Evolutionary conservation across 352 stramenopile species (phyloP).

Genomic region (Globisporangium cederbergense): DNA sequence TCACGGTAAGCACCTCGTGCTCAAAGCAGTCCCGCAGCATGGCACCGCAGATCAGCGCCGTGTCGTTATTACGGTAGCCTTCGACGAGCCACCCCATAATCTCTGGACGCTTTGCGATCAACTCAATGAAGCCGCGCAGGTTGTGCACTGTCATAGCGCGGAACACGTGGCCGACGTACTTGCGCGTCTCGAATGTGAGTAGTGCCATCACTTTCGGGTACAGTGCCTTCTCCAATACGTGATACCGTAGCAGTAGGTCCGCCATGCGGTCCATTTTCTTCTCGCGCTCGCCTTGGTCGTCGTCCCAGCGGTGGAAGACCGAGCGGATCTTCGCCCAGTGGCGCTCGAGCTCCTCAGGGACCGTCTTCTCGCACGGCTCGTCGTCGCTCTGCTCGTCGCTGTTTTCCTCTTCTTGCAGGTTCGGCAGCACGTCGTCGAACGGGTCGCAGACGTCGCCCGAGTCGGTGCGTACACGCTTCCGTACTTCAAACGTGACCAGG

Average conservation of each 20-base stretch:
- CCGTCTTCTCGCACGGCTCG: constrained; percentile 54
- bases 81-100: constrained; percentile 75
- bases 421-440: constrained; percentile 20
- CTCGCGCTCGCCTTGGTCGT: constrained; percentile 61
- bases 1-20: constrained; percentile 48
- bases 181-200: constrained; percentile 81
- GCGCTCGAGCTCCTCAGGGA: constrained; percentile 69
- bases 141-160: constrained; percentile 75
- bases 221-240: constrained; percentile 70
- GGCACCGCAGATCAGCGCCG: constrained; percentile 67
- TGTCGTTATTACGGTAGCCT: constrained; percentile 71
- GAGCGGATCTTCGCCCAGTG: constrained; percentile 72
- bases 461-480: constrained; percentile 25
- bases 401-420: constrained; percentile 40
- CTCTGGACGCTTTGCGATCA: constrained; percentile 53
- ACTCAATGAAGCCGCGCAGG: constrained; percentile 54
- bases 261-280: constrained; percentile 82
- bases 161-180: constrained; percentile 78
- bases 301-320: constrained; percentile 75
- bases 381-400: constrained; percentile 52
- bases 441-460: constrained; percentile 23
- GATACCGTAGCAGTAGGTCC: constrained; percentile 66
- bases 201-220: constrained; percentile 64
- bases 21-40: constrained; percentile 85
- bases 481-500: constrained; percentile 6